These are phyloP conservation scores for Aciculosporium take DNA, from an alignment of 2,329 filamentous ascomycete genomes.

Conservation along the genomic window DNA sequence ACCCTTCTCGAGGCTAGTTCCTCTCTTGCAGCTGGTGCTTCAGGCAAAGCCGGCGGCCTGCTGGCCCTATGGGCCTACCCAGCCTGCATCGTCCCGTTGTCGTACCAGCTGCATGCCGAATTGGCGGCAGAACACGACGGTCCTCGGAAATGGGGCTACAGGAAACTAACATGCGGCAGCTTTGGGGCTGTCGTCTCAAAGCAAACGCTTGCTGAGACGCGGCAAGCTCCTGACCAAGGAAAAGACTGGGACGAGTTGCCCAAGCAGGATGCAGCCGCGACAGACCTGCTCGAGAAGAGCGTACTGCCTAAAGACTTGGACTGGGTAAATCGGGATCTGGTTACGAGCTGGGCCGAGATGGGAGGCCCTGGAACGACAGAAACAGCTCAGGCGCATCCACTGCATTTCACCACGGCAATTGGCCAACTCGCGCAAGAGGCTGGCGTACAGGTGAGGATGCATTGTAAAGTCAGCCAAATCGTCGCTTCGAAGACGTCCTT, in stretches of 20 bases:
- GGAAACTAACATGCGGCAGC: constrained; percentile 59
- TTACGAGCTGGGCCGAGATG: constrained; percentile 70
- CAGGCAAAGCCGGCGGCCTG: constrained; percentile 85
- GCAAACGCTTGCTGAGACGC: constrained; percentile 19
- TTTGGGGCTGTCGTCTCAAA: constrained; percentile 26
- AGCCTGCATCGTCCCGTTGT: constrained; percentile 66
- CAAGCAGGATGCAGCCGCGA: constrained; percentile 39
- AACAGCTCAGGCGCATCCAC: constrained; percentile 89
- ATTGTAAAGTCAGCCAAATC: constrained; percentile 54
- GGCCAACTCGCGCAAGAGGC: constrained; percentile 57
- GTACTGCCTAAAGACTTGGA: constrained; percentile 65
- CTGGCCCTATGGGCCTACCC: constrained; percentile 90
- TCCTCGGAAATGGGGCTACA: constrained; percentile 70
- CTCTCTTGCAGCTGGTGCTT: constrained; percentile 76
- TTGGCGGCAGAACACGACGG: constrained; percentile 76
- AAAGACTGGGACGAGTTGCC: constrained; percentile 48
- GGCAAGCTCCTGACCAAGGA: constrained; percentile 12
- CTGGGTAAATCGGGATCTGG: constrained; percentile 59
- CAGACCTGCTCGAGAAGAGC: constrained; percentile 35
- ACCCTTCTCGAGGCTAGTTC: constrained; percentile 76
- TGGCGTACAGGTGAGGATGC: constrained; percentile 53
- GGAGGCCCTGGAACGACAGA: constrained; percentile 51
- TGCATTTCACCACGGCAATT: constrained; percentile 77
- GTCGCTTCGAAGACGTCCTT: constrained; percentile 38
- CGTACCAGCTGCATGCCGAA: constrained; percentile 69